phyloP scores from a whole-genome alignment of 805 yeast species.

The Hanseniaspora singularis region DNA sequence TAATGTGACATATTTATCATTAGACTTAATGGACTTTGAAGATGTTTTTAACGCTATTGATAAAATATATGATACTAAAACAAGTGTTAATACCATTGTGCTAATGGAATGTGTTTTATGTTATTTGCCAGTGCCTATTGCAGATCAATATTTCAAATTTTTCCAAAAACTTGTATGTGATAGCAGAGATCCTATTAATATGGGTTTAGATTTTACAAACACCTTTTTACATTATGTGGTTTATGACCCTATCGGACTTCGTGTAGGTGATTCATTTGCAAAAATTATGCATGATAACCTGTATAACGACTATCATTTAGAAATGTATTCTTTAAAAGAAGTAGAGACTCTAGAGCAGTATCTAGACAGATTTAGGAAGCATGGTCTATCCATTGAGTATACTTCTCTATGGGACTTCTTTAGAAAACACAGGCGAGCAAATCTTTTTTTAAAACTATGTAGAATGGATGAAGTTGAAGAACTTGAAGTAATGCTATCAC shows the following conservation, averaged over 20 bases:
- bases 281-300: slow-evolving; percentile 9
- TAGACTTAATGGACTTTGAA: background rate
- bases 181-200: background rate
- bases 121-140: slow-evolving; percentile 1
- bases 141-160: background rate
- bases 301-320: background rate
- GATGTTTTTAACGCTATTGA: background rate
- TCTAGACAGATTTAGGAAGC: background rate
- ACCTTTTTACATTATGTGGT: slow-evolving; percentile 3
- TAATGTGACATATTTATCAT: too few relatives aligned
- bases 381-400: background rate
- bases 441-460: background rate
- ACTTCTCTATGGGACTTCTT: slow-evolving; percentile 5
- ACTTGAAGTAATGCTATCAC: slow-evolving; percentile 3
- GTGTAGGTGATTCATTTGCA: background rate
- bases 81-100: background rate
- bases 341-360: background rate
- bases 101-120: slow-evolving; percentile 11
- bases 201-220: background rate
- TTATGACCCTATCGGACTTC: slow-evolving; percentile 4
- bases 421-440: background rate
- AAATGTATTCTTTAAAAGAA: background rate
- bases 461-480: slow-evolving; percentile 13
- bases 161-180: background rate
- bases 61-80: background rate